phyloP scores from a whole-genome alignment of 2,329 filamentous ascomycete species.

The Colletotrichum aenigma region DNA sequence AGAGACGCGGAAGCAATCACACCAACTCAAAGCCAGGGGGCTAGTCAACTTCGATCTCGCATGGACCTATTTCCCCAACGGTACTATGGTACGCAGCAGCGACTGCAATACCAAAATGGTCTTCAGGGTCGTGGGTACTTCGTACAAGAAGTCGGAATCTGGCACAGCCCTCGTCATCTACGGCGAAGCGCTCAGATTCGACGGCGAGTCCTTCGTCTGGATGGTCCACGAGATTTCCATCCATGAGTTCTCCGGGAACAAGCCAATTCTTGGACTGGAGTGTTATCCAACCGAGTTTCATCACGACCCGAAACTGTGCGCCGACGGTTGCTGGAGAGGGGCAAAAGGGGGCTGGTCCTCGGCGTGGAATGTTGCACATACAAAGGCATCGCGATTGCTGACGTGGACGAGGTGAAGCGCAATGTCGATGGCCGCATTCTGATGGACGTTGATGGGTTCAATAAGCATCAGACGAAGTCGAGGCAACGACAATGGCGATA shows the following conservation, averaged over 20 bases:
- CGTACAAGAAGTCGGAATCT: constrained; percentile 26
- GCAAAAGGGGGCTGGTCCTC: constrained; percentile 43
- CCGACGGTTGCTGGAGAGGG: constrained; percentile 34
- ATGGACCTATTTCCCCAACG: constrained; percentile 49
- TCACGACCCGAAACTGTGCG: constrained; percentile 31
- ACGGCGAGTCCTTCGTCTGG: constrained; percentile 47
- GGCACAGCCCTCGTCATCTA: constrained; percentile 28
- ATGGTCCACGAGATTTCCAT: constrained; percentile 34
- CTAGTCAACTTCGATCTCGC: constrained; percentile 45
- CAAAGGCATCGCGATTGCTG: constrained; percentile 40
- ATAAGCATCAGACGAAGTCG: constrained; percentile 41
- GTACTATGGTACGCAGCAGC: constrained; percentile 41
- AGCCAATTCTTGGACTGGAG: constrained; percentile 40
- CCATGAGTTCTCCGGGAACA: constrained; percentile 40
- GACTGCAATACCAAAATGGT: constrained; percentile 45
- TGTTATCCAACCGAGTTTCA: constrained; percentile 42
- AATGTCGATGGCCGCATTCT: constrained; percentile 45
- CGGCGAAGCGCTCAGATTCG: constrained; percentile 40
- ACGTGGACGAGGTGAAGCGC: constrained; percentile 28
- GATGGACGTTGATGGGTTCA: constrained; percentile 45
- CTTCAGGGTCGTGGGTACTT: constrained; percentile 38
- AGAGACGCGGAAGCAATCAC: constrained; percentile 38
- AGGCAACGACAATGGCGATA: constrained; percentile 38
- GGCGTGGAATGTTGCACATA: constrained; percentile 45
- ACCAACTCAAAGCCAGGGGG: constrained; percentile 36